These are phyloP conservation scores for Citrullus colocynthis DNA, from an alignment of 306 rosid species.

Conservation along the genomic window DNA sequence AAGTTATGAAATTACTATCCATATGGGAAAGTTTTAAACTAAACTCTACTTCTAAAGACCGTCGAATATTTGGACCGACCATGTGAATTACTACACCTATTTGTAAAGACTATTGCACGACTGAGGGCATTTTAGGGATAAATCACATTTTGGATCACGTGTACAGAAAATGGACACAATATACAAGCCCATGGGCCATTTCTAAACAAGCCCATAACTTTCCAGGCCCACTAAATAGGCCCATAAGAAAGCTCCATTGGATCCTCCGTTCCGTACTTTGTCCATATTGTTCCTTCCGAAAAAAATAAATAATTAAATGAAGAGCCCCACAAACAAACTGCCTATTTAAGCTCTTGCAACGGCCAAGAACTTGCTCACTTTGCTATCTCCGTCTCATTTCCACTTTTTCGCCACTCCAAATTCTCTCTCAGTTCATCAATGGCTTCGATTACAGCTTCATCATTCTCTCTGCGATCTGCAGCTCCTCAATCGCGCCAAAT, in stretches of 20 bases:
- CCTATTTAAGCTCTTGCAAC: constrained; percentile 2
- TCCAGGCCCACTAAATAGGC: not conserved
- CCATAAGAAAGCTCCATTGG: not conserved
- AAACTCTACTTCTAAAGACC: too few species aligned
- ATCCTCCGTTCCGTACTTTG: not conserved
- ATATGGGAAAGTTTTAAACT: too few species aligned
- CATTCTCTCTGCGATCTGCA: not conserved
- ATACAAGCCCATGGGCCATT: too few species aligned
- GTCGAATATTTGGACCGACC: too few species aligned
- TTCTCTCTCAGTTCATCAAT: not conserved
- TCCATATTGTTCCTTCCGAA: not conserved
- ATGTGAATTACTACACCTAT: too few species aligned
- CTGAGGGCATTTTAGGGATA: too few species aligned
- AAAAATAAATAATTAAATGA: not conserved
- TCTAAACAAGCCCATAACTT: too few species aligned
- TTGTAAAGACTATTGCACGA: too few species aligned
- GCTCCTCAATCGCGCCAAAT: not conserved
- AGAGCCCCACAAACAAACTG: not conserved
- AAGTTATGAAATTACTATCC: too few species aligned
- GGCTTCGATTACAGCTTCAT: constrained; percentile 2
- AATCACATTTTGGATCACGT: too few species aligned
- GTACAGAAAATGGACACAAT: too few species aligned
- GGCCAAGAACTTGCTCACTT: not conserved
- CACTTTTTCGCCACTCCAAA: not conserved
- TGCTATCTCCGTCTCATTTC: not conserved